Conservation (phyloP, 805 yeast genomes). For the Ogataea saltuana region DNA sequence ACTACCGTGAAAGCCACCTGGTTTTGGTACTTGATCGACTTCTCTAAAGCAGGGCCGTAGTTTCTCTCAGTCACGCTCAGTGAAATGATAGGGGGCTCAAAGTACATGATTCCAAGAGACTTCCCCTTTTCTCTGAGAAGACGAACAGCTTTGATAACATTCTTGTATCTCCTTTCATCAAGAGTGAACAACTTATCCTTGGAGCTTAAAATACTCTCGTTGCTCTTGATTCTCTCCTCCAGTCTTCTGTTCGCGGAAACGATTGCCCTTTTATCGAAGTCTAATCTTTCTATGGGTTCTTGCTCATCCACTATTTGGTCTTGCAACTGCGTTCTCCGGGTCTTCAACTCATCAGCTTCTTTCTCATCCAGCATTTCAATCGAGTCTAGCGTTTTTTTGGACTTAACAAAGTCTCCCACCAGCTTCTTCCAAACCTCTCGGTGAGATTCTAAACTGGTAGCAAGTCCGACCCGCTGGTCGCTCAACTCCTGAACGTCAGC, state of each 20-base stretch:
- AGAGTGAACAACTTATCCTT: conserved; percentile 55
- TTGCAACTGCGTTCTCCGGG: conserved; percentile 29
- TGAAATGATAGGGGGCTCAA: conserved; percentile 74
- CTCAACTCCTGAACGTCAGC: conserved; percentile 34
- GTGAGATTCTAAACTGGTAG: conserved; percentile 39
- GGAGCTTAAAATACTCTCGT: conserved; percentile 34
- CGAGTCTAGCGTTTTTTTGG: conserved; percentile 15
- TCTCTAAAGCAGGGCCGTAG: conserved; percentile 58
- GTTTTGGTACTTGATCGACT: conserved; percentile 53
- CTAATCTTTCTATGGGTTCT: conserved; percentile 21
- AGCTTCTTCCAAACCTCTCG: conserved; percentile 36
- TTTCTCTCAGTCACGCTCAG: conserved; percentile 52
- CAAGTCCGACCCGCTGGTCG: conserved; percentile 35
- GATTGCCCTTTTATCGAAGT: conserved; percentile 16
- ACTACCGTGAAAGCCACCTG: conserved; percentile 64
- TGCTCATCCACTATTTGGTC: conserved; percentile 21
- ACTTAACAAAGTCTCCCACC: conserved; percentile 19
- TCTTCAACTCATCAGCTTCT: conserved; percentile 27
- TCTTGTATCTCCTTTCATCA: conserved; percentile 33
- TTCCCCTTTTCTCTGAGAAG: conserved; percentile 42
- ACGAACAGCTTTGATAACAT: conserved; percentile 40
- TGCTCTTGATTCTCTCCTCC: conserved; percentile 18
- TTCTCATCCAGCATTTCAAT: conserved; percentile 18
- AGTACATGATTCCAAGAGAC: conserved; percentile 42
- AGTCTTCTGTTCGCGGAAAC: conserved; percentile 19